These are phyloP conservation scores for Cymodocea nodosa DNA, from an alignment of 116 monocot genomes.

Conservation along the genomic window DNA sequence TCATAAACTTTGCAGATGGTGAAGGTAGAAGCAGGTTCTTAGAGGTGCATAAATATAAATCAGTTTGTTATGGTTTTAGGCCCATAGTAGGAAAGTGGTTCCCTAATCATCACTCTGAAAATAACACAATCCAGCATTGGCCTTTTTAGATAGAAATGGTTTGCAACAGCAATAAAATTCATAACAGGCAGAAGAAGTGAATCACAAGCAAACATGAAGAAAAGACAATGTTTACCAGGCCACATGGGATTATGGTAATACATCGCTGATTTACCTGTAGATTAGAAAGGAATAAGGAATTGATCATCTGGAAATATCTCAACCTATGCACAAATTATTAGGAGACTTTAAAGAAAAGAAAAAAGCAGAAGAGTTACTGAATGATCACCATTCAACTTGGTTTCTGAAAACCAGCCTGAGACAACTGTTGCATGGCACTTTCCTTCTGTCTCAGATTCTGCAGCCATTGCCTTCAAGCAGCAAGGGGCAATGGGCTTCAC, in stretches of 20 bases:
- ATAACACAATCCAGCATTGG: too few species aligned
- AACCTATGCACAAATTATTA: too few species aligned
- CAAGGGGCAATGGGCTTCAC: conserved; percentile 48
- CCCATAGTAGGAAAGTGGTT: too few species aligned
- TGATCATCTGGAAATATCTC: background rate
- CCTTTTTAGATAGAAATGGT: too few species aligned
- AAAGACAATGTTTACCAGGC: conserved; percentile 44
- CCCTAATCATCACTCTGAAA: too few species aligned
- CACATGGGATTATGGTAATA: conserved; percentile 97
- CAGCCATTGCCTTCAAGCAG: conserved; percentile 68
- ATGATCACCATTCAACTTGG: conserved; percentile 13
- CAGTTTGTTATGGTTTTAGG: too few species aligned
- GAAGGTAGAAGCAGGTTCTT: too few species aligned
- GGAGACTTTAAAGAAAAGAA: background rate
- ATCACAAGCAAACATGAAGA: background rate
- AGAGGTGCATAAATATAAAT: too few species aligned
- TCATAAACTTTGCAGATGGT: too few species aligned
- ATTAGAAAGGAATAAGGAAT: conserved; percentile 2
- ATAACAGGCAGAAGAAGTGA: background rate
- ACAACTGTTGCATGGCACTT: conserved; percentile 84
- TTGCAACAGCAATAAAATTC: too few species aligned
- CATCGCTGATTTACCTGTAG: conserved; percentile 30
- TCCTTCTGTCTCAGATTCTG: conserved; percentile 40
- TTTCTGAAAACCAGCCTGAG: conserved; percentile 75
- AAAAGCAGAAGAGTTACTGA: conserved; percentile 1